Evolutionary conservation across 2,329 filamentous ascomycete species (phyloP), one percentile per base, ranked within the genome.

Genomic region (Arthrobotrys pseudoclavata): DNA sequence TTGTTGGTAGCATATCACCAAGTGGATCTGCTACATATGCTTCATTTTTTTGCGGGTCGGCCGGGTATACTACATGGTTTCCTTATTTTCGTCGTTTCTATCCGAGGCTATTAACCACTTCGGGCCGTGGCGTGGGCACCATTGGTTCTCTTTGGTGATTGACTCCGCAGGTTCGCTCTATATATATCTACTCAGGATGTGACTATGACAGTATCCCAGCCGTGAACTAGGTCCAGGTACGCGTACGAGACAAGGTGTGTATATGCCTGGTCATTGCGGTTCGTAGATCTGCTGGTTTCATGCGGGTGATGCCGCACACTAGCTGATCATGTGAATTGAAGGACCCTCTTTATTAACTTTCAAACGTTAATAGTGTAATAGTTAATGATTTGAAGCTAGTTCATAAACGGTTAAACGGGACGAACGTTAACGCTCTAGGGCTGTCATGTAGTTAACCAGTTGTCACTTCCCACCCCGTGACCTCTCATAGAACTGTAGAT

Each of bases 51-150:
- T 40, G 13, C 37, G 37, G 9, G 7, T 12, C 37, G 13, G 37
- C 37, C 37, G 12, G 13, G 5, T n/a, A 15, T 40, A 2, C 15
- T 40, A 7, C 34, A 6, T 12, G 10, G 10, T 42, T 42, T 42
- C n/a, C 6, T 42, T 42, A n/a, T 42, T 42, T 20, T 45, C 15
- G 42, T 45, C 42, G n/a, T 9, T 45, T 18, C n/a, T 20, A 45
- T 45, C 42, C 42, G 42, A 45, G 42, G 42, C n/a, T 45, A 45
- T 45, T 45, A 45, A 45, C 18, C 20, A 20, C 7, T 45, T 45
- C 42, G n/a, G 42, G 42, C 42, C 42, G 37, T 42, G 37, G 5
- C 3, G 31, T 34, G 31, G 31, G 31, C 1, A 15, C 13, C 37
- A 9, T 40, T 1, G 34, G 34, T 13, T 15, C 13, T 1, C 12